Evolutionary conservation across 208 protist genomes (phyloP).

Genomic region (Leishmania amazonensis): DNA sequence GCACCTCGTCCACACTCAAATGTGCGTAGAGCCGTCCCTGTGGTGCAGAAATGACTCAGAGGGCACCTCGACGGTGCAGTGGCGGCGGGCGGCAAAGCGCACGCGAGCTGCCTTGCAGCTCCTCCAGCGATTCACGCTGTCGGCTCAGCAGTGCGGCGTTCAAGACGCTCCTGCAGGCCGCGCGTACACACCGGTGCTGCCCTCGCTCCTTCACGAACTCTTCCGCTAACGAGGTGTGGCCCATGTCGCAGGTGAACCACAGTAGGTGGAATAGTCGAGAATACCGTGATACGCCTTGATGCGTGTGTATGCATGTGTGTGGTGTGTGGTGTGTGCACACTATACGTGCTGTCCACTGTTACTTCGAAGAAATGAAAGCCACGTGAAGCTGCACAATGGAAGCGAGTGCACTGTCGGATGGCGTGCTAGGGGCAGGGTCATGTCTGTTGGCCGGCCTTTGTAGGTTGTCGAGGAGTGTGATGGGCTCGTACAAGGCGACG

Average conservation of each 20-base stretch:
- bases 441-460: background rate
- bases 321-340: background rate
- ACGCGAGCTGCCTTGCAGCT: slow-evolving; percentile 10
- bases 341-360: background rate
- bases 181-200: slow-evolving; percentile 2
- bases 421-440: background rate
- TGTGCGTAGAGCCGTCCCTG: background rate
- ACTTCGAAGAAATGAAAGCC: background rate
- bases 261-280: background rate
- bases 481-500: background rate
- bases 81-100: slow-evolving; percentile 13
- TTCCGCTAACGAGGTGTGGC: slow-evolving; percentile 1
- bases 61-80: background rate
- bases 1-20: background rate
- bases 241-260: background rate
- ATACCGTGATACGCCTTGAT: background rate
- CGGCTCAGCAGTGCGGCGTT: background rate
- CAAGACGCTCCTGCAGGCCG: background rate
- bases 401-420: background rate
- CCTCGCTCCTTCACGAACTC: slow-evolving; percentile 12
- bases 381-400: background rate
- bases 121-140: slow-evolving; percentile 4
- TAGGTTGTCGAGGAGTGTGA: background rate
- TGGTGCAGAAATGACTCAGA: background rate
- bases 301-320: background rate